Evolutionary conservation across 2,329 filamentous ascomycete species (phyloP), one percentile per base, ranked within the genome.

Genomic region (Aureobasidium sp.): DNA sequence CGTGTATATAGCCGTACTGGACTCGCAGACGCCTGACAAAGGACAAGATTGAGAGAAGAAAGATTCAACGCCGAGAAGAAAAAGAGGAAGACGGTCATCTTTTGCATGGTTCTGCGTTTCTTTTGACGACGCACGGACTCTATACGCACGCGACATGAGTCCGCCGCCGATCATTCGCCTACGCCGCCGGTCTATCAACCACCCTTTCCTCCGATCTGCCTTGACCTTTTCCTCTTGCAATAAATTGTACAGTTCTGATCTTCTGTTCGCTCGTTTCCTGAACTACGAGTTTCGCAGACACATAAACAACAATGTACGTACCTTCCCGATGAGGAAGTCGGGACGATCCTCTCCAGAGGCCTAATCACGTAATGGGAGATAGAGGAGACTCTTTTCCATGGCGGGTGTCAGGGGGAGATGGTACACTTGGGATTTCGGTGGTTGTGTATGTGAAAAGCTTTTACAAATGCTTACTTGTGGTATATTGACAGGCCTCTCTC

Each of bases 401-500:
- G 2, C 22, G 9, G 15, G 9, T 47, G 8, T 29, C 3, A 7
- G 22, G 15, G 39, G 17, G 20, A 5, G 11, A 3, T 27, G 27
- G 5, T 22, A 17, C 42, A 25, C 22, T 7, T 31, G 3, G 5
- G 2, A 15, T 27, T 3, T 14, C 5, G 20, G 20, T 25, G 8
- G n/a, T 44, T 25, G 41, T 5, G 4, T n/a, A 3, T 42, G 17
- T n/a, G 17, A 45, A 5, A 20, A 8, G 42, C 1, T 2, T 15
- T 45, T 12, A 31, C 5, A 20, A 51, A 22, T 14, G 31, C 48
- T 51, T 36, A 51, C 48, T 48, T 48, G 25, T 48, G 34, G 17
- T 51, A 11, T 41, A n/a, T 20, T 5, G 14, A 56, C 9, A 62
- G 65, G 63, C 76, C 77, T 58, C 67, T 80, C 63, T 82, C 81